Conservation (phyloP, 352 stramenopile species). For the Hyaloperonospora brassicae region DNA sequence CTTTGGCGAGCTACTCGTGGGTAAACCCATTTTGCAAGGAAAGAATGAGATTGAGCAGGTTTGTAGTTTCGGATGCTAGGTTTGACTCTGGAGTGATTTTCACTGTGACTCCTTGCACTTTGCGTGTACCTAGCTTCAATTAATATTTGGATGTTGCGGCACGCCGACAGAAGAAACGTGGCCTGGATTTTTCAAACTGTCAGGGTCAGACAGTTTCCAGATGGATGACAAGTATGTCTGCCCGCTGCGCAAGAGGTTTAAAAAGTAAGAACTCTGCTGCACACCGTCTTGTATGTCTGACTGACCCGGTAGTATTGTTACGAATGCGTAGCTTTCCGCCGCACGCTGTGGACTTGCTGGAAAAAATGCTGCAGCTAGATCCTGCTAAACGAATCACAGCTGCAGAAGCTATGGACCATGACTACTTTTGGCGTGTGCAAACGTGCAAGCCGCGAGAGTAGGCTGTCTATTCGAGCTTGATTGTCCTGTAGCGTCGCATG, state of each 20-base stretch:
- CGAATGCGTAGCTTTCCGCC: slow-evolving; percentile 50
- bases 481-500: neutral
- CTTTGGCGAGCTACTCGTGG: slow-evolving; percentile 72
- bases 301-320: neutral
- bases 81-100: neutral
- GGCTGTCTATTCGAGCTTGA: slow-evolving; percentile 10
- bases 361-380: slow-evolving; percentile 93
- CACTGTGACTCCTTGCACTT: slow-evolving; percentile 4
- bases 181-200: slow-evolving; percentile 69
- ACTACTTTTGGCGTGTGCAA: slow-evolving; percentile 92
- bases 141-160: slow-evolving; percentile 72
- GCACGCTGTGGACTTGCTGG: slow-evolving; percentile 85
- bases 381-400: slow-evolving; percentile 90
- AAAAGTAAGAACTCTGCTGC: slow-evolving; percentile 43
- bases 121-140: slow-evolving; percentile 38
- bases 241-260: slow-evolving; percentile 64
- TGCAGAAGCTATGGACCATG: slow-evolving; percentile 91
- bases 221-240: slow-evolving; percentile 76
- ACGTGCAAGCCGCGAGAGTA: slow-evolving; percentile 81
- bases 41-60: slow-evolving; percentile 82
- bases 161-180: slow-evolving; percentile 76
- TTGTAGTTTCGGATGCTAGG: slow-evolving; percentile 1
- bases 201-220: slow-evolving; percentile 54
- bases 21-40: slow-evolving; percentile 73
- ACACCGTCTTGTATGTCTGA: no score